phyloP scores from a whole-genome alignment of 208 protist species.

The Trypanosoma scelopori region DNA sequence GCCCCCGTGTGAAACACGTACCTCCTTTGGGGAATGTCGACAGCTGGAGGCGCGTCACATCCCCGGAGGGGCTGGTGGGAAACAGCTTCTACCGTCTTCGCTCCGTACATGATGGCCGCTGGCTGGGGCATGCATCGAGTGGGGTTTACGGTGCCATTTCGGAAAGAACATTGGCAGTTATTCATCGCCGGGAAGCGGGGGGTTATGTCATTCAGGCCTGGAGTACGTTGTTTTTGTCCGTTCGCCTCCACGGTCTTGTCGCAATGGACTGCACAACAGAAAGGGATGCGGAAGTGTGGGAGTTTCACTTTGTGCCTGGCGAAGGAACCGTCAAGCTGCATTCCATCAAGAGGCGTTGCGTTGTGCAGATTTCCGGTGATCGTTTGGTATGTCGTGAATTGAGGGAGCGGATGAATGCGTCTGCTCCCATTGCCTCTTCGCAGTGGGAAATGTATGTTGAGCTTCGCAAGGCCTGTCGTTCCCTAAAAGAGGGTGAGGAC shows the following conservation, averaged over 20 bases:
- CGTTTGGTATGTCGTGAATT: slow-evolving; percentile 10
- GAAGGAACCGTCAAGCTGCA: slow-evolving; percentile 1
- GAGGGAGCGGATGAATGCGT: too few species aligned
- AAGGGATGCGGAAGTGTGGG: slow-evolving; percentile 24
- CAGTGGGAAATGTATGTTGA: slow-evolving; percentile 16
- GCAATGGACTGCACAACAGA: slow-evolving; percentile 17
- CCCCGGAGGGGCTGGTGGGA: neutral
- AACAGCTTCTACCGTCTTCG: slow-evolving; percentile 19
- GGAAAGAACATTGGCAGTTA: slow-evolving; percentile 14
- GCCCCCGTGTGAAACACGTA: neutral
- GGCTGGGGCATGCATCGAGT: slow-evolving; percentile 17
- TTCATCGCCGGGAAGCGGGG: neutral
- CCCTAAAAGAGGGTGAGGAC: neutral
- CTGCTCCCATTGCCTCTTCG: neutral
- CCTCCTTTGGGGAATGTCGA: neutral
- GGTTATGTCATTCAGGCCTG: slow-evolving; percentile 23
- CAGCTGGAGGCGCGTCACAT: slow-evolving; percentile 5
- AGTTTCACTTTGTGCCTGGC: slow-evolving; percentile 11
- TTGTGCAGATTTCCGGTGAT: slow-evolving; percentile 8
- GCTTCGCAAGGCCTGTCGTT: slow-evolving; percentile 1
- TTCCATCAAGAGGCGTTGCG: neutral
- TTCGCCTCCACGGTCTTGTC: slow-evolving; percentile 14
- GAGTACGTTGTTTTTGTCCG: slow-evolving; percentile 26
- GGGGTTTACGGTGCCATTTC: slow-evolving; percentile 5
- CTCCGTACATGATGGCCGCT: slow-evolving; percentile 4